Percentiles rank a stretch among this genome's conserved stretches.
These are phyloP conservation scores for Clonostachys chloroleuca DNA, from an alignment of 2,329 filamentous ascomycete genomes.

Conservation along the genomic window DNA sequence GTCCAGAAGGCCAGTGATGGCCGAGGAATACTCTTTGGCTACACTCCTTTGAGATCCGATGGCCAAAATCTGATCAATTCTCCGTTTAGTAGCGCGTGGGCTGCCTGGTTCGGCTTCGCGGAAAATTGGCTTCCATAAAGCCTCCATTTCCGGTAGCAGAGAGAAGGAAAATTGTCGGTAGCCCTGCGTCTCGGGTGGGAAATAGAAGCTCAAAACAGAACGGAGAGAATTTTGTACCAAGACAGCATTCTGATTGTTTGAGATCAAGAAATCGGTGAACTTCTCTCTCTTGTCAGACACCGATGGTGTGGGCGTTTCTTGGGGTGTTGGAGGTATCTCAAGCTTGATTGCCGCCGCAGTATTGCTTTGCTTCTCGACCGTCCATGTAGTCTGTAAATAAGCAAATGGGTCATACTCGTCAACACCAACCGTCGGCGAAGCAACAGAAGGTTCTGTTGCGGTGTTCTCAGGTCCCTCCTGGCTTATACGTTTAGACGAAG, in stretches of 20 bases:
- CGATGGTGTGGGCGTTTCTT: conserved; percentile 33
- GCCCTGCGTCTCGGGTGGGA: conserved; percentile 39
- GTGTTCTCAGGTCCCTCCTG: conserved; percentile 1
- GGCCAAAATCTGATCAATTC: conserved; percentile 54
- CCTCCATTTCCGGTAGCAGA: conserved; percentile 41
- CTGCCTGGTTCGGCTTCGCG: conserved; percentile 22
- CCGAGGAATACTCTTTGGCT: conserved; percentile 39
- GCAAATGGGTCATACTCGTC: conserved; percentile 46
- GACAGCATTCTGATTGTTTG: conserved; percentile 39
- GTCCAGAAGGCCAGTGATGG: conserved; percentile 48
- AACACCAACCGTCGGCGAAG: conserved; percentile 9
- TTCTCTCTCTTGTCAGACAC: conserved; percentile 22
- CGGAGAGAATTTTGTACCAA: conserved; percentile 54
- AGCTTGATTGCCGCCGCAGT: conserved; percentile 13
- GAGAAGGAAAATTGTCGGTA: conserved; percentile 44
- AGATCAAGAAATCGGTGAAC: conserved; percentile 39
- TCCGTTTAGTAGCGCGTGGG: conserved; percentile 24
- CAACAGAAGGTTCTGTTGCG: conserved; percentile 5
- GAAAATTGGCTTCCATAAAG: conserved; percentile 50
- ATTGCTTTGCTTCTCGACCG: conserved; percentile 1
- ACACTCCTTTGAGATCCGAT: conserved; percentile 54
- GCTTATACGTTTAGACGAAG: conserved; percentile 4
- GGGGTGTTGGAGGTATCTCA: conserved; percentile 33
- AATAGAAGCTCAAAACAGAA: conserved; percentile 43
- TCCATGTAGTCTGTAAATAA: conserved; percentile 18